Conservation (phyloP, 75 land plant genomes). For the Adiantum capillusveneris region DNA sequence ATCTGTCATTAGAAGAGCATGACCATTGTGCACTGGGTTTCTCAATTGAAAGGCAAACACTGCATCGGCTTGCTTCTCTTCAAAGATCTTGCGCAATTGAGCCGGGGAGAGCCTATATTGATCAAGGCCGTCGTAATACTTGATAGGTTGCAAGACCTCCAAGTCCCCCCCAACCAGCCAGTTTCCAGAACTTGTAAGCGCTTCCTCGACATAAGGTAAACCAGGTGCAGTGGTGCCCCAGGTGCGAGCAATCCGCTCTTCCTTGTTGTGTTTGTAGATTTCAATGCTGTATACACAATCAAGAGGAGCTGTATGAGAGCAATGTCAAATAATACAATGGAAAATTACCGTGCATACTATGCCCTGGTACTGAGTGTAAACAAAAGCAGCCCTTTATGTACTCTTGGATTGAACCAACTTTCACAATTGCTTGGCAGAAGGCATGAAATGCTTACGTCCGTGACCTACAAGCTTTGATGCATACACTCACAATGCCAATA, state of each 20-base stretch:
- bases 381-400: no score
- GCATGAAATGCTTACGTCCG: no score
- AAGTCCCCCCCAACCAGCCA: slow-evolving; percentile 98
- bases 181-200: slow-evolving; percentile 63
- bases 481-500: no score
- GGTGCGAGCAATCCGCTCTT: slow-evolving; percentile 93
- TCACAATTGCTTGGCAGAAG: no score
- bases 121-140: slow-evolving; percentile 94
- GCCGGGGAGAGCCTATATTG: slow-evolving; percentile 93
- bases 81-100: slow-evolving; percentile 76
- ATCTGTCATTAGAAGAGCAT: slow-evolving; percentile 95
- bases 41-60: slow-evolving; percentile 96
- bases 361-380: no score
- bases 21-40: slow-evolving; percentile 97
- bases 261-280: slow-evolving; percentile 92
- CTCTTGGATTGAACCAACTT: no score
- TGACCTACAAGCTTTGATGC: no score
- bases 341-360: no score
- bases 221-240: slow-evolving; percentile 97
- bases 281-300: slow-evolving; percentile 72
- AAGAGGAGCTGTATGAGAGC: no score
- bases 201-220: slow-evolving; percentile 88
- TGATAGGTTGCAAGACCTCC: slow-evolving; percentile 75
- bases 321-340: no score
- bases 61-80: slow-evolving; percentile 82